phyloP scores from a whole-genome alignment of 2,329 filamentous ascomycete genomes.

The Monilinia polystroma region DNA sequence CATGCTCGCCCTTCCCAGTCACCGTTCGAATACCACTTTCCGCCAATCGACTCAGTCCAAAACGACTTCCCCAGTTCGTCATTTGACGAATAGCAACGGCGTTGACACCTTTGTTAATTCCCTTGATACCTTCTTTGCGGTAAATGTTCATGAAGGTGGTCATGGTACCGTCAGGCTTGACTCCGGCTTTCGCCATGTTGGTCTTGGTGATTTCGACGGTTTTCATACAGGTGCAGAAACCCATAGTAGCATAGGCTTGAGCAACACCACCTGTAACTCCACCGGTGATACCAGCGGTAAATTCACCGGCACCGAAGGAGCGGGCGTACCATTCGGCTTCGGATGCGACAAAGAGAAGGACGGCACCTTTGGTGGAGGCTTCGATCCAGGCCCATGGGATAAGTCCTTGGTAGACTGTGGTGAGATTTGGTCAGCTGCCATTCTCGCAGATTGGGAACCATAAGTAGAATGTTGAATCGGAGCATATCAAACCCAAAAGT shows the following conservation, averaged over 20 bases:
- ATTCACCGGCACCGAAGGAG: conserved; percentile 77
- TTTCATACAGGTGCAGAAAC: conserved; percentile 99
- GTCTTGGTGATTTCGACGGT: conserved; percentile 99
- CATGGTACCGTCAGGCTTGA: conserved; percentile 86
- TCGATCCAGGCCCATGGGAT: conserved; percentile 99
- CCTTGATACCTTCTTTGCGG: conserved; percentile 85
- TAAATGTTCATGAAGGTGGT: conserved; percentile 97
- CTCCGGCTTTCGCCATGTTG: conserved; percentile 82
- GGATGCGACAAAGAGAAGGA: conserved; percentile 97
- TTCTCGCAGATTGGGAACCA: conserved; percentile 4
- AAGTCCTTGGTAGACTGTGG: conserved; percentile 93
- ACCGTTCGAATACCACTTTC: conserved; percentile 80
- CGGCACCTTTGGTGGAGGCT: conserved; percentile 98
- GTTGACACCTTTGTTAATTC: conserved; percentile 99
- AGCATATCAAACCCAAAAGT: background rate
- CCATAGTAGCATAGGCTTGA: conserved; percentile 99
- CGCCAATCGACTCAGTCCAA: conserved; percentile 87
- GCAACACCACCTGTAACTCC: conserved; percentile 94
- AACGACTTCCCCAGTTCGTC: conserved; percentile 98
- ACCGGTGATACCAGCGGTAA: conserved; percentile 82
- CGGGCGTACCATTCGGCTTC: conserved; percentile 96
- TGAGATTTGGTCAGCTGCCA: conserved; percentile 32
- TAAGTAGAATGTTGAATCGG: background rate
- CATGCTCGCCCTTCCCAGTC: conserved; percentile 74
- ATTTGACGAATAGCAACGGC: conserved; percentile 98